phyloP scores from a whole-genome alignment of 106 monocot genomes.

The Triglochin maritima region DNA sequence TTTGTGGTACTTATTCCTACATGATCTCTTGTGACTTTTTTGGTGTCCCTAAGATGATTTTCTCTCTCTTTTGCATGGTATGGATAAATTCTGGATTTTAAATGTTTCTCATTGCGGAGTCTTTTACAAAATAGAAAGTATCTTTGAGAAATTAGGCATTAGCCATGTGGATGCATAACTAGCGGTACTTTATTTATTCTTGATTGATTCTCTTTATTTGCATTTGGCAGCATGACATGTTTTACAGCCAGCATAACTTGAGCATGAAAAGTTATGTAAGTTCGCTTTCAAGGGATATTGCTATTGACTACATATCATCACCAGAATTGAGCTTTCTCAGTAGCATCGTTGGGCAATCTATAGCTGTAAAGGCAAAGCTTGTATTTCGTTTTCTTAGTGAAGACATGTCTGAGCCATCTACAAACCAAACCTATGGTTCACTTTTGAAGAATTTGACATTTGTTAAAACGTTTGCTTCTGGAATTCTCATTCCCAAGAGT shows the following conservation, averaged over 20 bases:
- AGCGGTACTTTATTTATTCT: neutral
- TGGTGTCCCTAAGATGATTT: too few relatives aligned
- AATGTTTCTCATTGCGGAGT: too few relatives aligned
- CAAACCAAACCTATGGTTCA: conserved; percentile 54
- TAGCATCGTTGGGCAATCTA: conserved; percentile 26
- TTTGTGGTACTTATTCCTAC: too few relatives aligned
- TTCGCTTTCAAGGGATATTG: conserved; percentile 22
- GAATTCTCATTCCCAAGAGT: conserved; percentile 73
- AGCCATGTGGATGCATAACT: too few relatives aligned
- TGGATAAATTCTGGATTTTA: too few relatives aligned
- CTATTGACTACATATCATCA: conserved; percentile 65
- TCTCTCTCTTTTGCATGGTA: too few relatives aligned
- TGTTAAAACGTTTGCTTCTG: conserved; percentile 74
- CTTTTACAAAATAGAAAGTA: too few relatives aligned
- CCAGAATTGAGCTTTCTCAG: conserved; percentile 69
- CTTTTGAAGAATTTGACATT: conserved; percentile 67
- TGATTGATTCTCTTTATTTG: neutral
- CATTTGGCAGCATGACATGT: conserved; percentile 54
- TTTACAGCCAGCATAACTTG: conserved; percentile 68
- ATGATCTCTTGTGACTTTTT: too few relatives aligned
- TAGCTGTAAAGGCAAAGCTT: conserved; percentile 38
- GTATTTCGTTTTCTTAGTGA: conserved; percentile 58
- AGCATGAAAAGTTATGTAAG: conserved; percentile 66
- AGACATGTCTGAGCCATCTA: conserved; percentile 48
- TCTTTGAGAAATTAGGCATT: too few relatives aligned